These are phyloP conservation scores for Sclerotinia minor DNA, from an alignment of 2,329 filamentous ascomycete species.

Conservation along the genomic window DNA sequence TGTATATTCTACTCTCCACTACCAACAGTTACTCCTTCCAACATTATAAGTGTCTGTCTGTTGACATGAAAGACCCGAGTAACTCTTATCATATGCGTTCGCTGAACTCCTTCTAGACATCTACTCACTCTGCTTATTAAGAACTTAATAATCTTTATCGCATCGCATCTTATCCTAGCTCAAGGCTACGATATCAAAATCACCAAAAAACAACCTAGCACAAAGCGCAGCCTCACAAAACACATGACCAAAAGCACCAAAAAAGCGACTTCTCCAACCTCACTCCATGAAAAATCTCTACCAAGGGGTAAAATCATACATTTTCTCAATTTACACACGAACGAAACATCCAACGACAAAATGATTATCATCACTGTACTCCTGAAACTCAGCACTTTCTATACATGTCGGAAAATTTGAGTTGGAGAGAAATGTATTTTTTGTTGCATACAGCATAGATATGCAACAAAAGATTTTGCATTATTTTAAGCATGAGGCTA, in stretches of 20 bases:
- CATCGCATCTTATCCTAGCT: no score
- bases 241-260: no score
- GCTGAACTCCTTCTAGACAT: background rate
- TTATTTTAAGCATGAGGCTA: background rate
- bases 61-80: slow-evolving; percentile 2
- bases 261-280: no score
- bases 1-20: no score
- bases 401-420: background rate
- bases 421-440: background rate
- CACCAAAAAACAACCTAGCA: no score
- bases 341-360: background rate
- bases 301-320: background rate
- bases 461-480: background rate
- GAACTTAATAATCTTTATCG: no score
- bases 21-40: no score
- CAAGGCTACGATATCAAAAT: no score
- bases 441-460: background rate
- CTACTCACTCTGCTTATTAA: background rate
- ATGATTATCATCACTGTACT: background rate
- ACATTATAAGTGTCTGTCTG: no score
- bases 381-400: background rate
- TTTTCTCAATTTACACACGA: background rate
- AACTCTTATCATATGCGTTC: background rate
- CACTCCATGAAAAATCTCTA: background rate
- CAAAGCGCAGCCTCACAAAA: no score